A percentile compares a stretch with the other conserved stretches of the same genome.
phyloP scores from a whole-genome alignment of 805 yeast genomes.

The Wickerhamomyces subpelliculosus region DNA sequence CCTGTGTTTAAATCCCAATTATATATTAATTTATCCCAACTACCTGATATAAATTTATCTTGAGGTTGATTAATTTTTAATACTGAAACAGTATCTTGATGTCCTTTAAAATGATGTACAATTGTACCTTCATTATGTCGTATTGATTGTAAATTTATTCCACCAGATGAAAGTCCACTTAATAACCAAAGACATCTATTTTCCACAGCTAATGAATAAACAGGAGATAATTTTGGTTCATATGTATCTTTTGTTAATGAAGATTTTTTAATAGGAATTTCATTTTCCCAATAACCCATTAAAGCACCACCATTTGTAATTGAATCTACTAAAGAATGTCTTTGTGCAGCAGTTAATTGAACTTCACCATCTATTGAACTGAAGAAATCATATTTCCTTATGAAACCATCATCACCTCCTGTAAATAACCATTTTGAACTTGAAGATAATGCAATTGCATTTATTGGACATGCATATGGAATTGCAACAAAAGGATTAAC shows the following conservation, averaged over 20 bases:
- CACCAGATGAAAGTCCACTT: slow-evolving; percentile 79
- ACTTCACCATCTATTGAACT: slow-evolving; percentile 81
- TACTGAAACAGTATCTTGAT: slow-evolving; percentile 69
- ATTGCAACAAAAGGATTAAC: slow-evolving; percentile 83
- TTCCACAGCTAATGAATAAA: slow-evolving; percentile 80
- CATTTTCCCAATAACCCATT: slow-evolving; percentile 91
- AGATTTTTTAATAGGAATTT: slow-evolving; percentile 62
- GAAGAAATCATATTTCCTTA: slow-evolving; percentile 81
- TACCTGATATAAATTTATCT: slow-evolving; percentile 64
- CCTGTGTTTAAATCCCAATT: slow-evolving; percentile 89
- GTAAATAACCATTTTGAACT: slow-evolving; percentile 85
- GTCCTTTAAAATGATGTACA: slow-evolving; percentile 69
- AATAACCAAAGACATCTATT: slow-evolving; percentile 77
- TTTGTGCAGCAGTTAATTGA: slow-evolving; percentile 85
- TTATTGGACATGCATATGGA: slow-evolving; percentile 73
- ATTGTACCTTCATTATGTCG: slow-evolving; percentile 77
- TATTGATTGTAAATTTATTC: slow-evolving; percentile 77
- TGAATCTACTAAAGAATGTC: slow-evolving; percentile 82
- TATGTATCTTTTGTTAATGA: slow-evolving; percentile 28
- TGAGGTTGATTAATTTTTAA: slow-evolving; percentile 57
- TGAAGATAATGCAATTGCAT: slow-evolving; percentile 66
- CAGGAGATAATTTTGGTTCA: slow-evolving; percentile 69
- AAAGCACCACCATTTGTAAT: slow-evolving; percentile 80
- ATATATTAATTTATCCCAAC: slow-evolving; percentile 80
- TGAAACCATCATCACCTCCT: slow-evolving; percentile 95